phyloP scores from a whole-genome alignment of 2,329 filamentous ascomycete genomes.

The Nakataea oryzae region DNA sequence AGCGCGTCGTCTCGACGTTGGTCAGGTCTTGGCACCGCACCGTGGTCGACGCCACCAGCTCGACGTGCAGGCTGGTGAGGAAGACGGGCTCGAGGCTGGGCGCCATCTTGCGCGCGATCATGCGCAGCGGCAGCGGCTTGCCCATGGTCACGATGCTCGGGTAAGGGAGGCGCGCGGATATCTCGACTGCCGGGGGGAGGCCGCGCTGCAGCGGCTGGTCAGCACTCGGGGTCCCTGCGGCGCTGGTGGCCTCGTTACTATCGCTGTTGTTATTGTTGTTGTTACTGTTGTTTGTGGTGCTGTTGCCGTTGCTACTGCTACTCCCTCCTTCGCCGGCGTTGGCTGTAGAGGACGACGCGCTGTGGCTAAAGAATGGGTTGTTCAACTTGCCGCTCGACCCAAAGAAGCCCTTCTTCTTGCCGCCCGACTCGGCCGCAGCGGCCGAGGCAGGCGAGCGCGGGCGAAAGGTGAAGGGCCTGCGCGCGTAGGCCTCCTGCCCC shows the following conservation, averaged over 20 bases:
- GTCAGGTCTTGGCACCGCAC: conserved; percentile 68
- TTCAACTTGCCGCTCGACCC: conserved; percentile 33
- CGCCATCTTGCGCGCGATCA: conserved; percentile 69
- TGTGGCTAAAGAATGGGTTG: conserved; percentile 1
- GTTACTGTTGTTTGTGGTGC: background rate
- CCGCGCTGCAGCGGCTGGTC: conserved; percentile 10
- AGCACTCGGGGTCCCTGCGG: background rate
- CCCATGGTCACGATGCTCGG: conserved; percentile 87
- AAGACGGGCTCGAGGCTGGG: conserved; percentile 58
- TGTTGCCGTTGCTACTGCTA: conserved; percentile 5
- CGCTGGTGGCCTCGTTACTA: conserved; percentile 7
- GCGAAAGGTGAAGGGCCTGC: conserved; percentile 53
- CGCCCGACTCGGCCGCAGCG: conserved; percentile 12
- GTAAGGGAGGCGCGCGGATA: conserved; percentile 70
- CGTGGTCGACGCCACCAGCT: conserved; percentile 69
- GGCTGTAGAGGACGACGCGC: background rate
- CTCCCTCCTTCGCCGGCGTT: background rate
- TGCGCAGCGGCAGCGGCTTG: conserved; percentile 67
- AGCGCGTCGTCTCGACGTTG: conserved; percentile 60
- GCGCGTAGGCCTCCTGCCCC: conserved; percentile 73
- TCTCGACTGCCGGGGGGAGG: conserved; percentile 62
- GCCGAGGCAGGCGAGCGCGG: conserved; percentile 23
- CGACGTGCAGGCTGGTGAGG: conserved; percentile 69
- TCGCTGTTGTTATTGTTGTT: background rate
- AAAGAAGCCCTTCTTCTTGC: conserved; percentile 44